Percentiles rank a stretch among this genome's conserved stretches.
Evolutionary conservation across 2,329 filamentous ascomycete species (phyloP).

Genomic region (Trichophyton verrucosum): DNA sequence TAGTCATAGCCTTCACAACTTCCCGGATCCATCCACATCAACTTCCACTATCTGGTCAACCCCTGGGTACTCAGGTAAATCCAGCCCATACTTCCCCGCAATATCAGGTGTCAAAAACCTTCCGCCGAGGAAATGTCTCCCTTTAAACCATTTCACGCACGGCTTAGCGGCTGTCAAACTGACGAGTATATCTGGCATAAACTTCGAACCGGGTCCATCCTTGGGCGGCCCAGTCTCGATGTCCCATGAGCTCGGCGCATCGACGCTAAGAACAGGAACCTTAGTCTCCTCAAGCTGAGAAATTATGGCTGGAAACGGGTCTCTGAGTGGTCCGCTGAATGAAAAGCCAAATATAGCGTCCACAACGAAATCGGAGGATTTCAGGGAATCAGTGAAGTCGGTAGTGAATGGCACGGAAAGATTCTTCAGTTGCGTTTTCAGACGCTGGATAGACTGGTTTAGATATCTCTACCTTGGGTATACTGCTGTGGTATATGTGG

Average conservation of each 20-base stretch:
- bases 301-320: constrained; percentile 78
- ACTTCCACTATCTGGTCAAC: constrained; percentile 84
- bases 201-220: constrained; percentile 63
- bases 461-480: constrained; percentile 14
- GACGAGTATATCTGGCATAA: constrained; percentile 68
- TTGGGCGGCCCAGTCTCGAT: constrained; percentile 74
- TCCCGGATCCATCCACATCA: constrained; percentile 27
- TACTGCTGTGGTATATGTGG: constrained; percentile 7
- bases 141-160: constrained; percentile 67
- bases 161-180: constrained; percentile 92
- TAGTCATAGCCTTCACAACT: constrained; percentile 17
- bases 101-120: constrained; percentile 70
- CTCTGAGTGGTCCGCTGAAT: constrained; percentile 82
- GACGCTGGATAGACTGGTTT: constrained; percentile 44
- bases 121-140: constrained; percentile 79
- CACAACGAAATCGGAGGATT: constrained; percentile 63
- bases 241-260: constrained; percentile 90
- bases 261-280: constrained; percentile 73
- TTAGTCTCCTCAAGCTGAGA: constrained; percentile 58
- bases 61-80: constrained; percentile 70
- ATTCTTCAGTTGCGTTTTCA: constrained; percentile 72
- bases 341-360: constrained; percentile 96
- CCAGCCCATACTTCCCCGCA: constrained; percentile 73
- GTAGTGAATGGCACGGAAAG: constrained; percentile 72
- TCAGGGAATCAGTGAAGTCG: constrained; percentile 59